Conservation (phyloP, 257 asterid species). For the Solanum arcanum region DNA sequence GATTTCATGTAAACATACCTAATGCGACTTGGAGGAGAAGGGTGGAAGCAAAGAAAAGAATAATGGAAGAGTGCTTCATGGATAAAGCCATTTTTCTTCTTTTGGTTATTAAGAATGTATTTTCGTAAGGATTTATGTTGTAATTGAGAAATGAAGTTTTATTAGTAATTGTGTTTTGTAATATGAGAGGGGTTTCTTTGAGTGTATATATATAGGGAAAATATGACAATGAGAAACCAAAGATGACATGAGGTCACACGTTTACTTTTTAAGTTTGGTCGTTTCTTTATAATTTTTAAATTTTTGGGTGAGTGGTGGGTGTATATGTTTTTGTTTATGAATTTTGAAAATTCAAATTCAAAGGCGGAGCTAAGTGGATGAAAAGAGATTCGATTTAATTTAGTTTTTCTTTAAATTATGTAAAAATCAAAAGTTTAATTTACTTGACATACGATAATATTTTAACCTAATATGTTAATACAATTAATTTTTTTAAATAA, state of each 20-base stretch:
- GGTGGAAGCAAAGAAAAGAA: conserved; percentile 42
- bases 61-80: conserved; percentile 7
- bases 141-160: not conserved
- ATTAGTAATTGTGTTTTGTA: not conserved
- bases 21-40: conserved; percentile 24
- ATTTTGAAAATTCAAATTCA: not conserved
- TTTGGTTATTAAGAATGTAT: not conserved
- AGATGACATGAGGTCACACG: not conserved
- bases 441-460: not conserved
- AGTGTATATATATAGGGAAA: not conserved
- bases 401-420: not conserved
- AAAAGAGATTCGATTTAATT: not conserved
- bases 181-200: not conserved
- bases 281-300: fast-evolving
- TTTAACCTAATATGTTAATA: not conserved
- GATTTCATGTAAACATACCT: conserved; percentile 18
- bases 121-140: not conserved
- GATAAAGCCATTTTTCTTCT: conserved; percentile 24
- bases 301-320: not conserved
- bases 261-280: not conserved
- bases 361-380: not conserved
- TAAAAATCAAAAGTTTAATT: fast-evolving
- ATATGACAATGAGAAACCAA: not conserved
- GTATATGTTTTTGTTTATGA: not conserved
- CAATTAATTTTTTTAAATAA: no score